Percentiles rank a stretch among this genome's conserved stretches.
Evolutionary conservation across 2,329 filamentous ascomycete species (phyloP).

Genomic region (Curvularia eragrostidis): DNA sequence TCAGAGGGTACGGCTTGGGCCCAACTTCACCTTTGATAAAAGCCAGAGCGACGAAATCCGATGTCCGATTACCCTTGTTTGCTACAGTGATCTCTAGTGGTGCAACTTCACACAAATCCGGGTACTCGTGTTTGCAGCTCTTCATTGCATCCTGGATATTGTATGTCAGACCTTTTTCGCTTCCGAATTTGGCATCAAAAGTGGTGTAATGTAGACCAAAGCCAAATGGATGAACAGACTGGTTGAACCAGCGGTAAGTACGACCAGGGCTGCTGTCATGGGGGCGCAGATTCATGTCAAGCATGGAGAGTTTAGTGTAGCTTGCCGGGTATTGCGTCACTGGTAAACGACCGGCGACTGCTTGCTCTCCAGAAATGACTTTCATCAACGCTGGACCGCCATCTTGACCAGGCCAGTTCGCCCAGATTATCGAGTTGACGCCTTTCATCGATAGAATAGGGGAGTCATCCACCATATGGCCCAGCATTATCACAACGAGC

Average conservation of each 20-base stretch:
- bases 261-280: conserved; percentile 56
- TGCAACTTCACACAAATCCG: conserved; percentile 50
- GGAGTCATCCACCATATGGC: conserved; percentile 60
- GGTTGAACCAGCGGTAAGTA: conserved; percentile 66
- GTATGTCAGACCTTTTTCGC: conserved; percentile 9
- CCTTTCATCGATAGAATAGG: conserved; percentile 57
- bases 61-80: conserved; percentile 57
- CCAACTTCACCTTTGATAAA: conserved; percentile 59
- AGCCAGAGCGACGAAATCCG: conserved; percentile 61
- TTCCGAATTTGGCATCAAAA: conserved; percentile 48
- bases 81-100: conserved; percentile 50
- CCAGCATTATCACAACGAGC: conserved; percentile 60
- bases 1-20: conserved; percentile 60
- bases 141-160: conserved; percentile 49
- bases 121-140: conserved; percentile 40
- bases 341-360: conserved; percentile 62
- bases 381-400: conserved; percentile 64
- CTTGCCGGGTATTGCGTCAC: conserved; percentile 63
- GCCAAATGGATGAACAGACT: conserved; percentile 62
- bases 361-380: conserved; percentile 58
- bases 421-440: conserved; percentile 63
- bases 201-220: conserved; percentile 66
- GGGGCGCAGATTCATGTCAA: conserved; percentile 63
- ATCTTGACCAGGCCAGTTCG: conserved; percentile 65
- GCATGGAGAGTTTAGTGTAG: conserved; percentile 61